A percentile compares a stretch with the other conserved stretches of the same genome.
These are phyloP conservation scores for Colletotrichum brevisporum DNA, from an alignment of 2,329 filamentous ascomycete species.

Conservation along the genomic window DNA sequence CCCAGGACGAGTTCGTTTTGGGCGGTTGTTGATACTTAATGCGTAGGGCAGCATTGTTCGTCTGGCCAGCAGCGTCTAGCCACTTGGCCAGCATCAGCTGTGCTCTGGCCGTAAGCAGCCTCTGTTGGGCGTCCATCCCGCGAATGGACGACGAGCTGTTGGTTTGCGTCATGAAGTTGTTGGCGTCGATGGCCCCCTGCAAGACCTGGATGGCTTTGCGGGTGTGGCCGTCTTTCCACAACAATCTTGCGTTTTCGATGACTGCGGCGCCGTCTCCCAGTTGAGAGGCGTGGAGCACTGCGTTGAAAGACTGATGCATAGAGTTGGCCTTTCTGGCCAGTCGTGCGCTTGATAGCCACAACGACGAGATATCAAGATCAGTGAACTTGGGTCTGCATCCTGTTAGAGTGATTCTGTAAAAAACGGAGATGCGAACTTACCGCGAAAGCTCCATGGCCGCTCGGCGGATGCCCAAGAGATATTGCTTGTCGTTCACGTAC, in stretches of 20 bases:
- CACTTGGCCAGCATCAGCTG: slow-evolving; percentile 94
- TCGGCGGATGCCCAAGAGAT: slow-evolving; percentile 86
- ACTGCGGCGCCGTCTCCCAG: slow-evolving; percentile 89
- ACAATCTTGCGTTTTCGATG: slow-evolving; percentile 91
- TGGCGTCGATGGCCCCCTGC: slow-evolving; percentile 85
- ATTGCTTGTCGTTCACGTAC: slow-evolving; percentile 94
- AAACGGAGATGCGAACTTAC: slow-evolving; percentile 58
- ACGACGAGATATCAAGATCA: slow-evolving; percentile 81
- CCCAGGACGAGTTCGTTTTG: slow-evolving; percentile 81
- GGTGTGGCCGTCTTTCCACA: slow-evolving; percentile 95
- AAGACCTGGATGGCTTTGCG: slow-evolving; percentile 95
- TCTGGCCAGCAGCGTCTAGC: slow-evolving; percentile 96
- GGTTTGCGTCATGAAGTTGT: slow-evolving; percentile 76
- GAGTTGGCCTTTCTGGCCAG: slow-evolving; percentile 89
- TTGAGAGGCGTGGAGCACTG: slow-evolving; percentile 88
- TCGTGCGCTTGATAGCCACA: slow-evolving; percentile 89
- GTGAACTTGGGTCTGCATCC: slow-evolving; percentile 69
- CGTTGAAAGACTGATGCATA: slow-evolving; percentile 91
- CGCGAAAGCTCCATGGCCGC: slow-evolving; percentile 86
- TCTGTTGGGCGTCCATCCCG: slow-evolving; percentile 64
- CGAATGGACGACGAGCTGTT: slow-evolving; percentile 56
- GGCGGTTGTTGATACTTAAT: slow-evolving; percentile 87
- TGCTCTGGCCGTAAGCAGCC: slow-evolving; percentile 79
- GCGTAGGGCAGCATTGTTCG: slow-evolving; percentile 83
- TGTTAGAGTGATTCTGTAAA: not conserved